Conservation (phyloP, 2,329 filamentous ascomycete genomes). For the Penicillium psychrosexuale region DNA sequence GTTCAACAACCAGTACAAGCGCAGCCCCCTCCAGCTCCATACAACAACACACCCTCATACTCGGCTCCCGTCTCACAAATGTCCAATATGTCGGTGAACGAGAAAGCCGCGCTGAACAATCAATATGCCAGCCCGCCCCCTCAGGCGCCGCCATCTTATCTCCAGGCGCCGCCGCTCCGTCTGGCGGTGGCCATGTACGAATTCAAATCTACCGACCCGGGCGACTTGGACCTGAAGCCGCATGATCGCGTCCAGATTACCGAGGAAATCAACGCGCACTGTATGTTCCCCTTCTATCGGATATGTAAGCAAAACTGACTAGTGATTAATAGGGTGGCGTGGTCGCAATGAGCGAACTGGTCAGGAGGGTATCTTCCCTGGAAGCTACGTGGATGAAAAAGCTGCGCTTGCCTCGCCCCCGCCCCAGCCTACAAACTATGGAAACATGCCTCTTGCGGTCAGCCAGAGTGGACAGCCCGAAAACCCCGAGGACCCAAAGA, state of each 20-base stretch:
- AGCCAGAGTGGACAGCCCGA: conserved; percentile 53
- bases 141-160: conserved; percentile 55
- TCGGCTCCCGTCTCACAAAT: conserved; percentile 41
- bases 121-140: conserved; percentile 32
- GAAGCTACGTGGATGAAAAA: conserved; percentile 78
- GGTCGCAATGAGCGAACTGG: conserved; percentile 80
- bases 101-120: conserved; percentile 39
- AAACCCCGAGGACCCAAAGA: conserved; percentile 43
- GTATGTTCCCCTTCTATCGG: conserved; percentile 40
- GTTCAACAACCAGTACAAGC: conserved; percentile 17
- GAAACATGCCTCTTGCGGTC: conserved; percentile 72
- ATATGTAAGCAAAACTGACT: conserved; percentile 13
- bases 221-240: conserved; percentile 76
- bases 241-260: conserved; percentile 77
- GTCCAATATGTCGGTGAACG: conserved; percentile 38
- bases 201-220: conserved; percentile 75
- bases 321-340: conserved; percentile 60
- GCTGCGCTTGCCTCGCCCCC: conserved; percentile 35
- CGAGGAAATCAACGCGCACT: conserved; percentile 95
- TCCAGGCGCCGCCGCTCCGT: conserved; percentile 51
- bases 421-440: conserved; percentile 40
- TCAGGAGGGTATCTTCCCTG: conserved; percentile 90
- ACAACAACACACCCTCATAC: conserved; percentile 35
- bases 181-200: conserved; percentile 78
- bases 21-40: conserved; percentile 34